Base-by-base conservation (phyloP, 352 stramenopile genomes). In the Pythium periplocum region DNA sequence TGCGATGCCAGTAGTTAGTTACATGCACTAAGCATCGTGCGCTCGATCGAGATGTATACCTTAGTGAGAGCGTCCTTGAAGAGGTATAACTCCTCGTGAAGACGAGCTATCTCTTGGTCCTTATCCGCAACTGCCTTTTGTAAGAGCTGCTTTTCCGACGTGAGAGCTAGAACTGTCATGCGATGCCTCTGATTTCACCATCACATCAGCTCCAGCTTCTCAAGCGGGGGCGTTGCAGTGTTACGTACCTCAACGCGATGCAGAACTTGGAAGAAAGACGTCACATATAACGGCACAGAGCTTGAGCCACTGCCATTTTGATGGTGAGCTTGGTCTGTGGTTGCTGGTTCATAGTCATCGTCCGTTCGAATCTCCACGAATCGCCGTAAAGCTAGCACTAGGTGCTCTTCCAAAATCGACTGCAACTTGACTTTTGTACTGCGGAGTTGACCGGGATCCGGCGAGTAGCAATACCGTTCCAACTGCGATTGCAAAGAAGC, bases 41-140 rank as follows among this genome's bases (percentile, higher is more conserved):
- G 39, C 17, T 26, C 17, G 6, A 31, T 64, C 45, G 2, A 9
- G 12, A 57, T 53, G 30, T 44, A 51, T 7, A 77, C 70, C 41
- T 69, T 77, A 2, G 61, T 63, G 4, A 90, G 57, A 5, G 67
- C 66, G 40, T 88, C 77, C 55, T 85, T 90, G 58, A 86, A 90
- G 33, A 86, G 67, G 4, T 60, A 51, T 11, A 87, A 59, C 49
- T 90, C 71, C 48, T 87, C 72, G 0, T 61, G 59, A 6, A 87
- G 43, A 32, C 68, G 52, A 2, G 32, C 55, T 0, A 83, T 31
- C 17, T 75, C 51, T n/a, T 53, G 50, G 9, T 81, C 61, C 33
- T 74, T 67, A 8, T 72, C 53, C 1, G 59, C 43, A 11, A 78
- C 55, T 7, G 48, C 11, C 33, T 69, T 61, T 2, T 52, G 32